Evolutionary conservation across 352 stramenopile genomes (phyloP).

Genomic region (Elongisporangium undulatum): DNA sequence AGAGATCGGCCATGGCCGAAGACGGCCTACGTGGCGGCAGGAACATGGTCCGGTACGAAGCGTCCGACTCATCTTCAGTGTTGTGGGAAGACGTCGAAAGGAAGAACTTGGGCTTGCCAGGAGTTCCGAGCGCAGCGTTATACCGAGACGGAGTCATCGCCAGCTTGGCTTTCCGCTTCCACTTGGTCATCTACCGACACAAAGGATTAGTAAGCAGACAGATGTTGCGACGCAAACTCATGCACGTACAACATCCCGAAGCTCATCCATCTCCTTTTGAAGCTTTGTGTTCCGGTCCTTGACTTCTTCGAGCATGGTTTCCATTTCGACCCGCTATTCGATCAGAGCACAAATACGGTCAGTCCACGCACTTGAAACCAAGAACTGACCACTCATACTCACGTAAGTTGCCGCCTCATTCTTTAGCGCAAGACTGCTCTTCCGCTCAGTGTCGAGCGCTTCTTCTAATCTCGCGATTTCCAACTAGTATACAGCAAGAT

Average conservation of each 20-base stretch:
- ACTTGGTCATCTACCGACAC: conserved; percentile 27
- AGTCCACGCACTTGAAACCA: neutral
- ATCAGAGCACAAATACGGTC: neutral
- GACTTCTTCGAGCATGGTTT: conserved; percentile 40
- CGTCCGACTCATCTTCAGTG: conserved; percentile 57
- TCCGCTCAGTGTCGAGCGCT: neutral
- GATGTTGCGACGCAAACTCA: neutral
- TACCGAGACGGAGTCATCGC: conserved; percentile 27
- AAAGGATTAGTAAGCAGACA: conserved; percentile 4
- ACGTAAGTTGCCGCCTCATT: neutral
- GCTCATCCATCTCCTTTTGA: conserved; percentile 57
- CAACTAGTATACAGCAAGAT: conserved; percentile 8
- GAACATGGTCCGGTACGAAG: conserved; percentile 46
- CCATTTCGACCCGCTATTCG: conserved; percentile 17
- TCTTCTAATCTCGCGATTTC: neutral
- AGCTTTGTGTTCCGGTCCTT: conserved; percentile 54
- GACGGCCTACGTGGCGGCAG: conserved; percentile 38
- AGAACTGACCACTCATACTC: neutral
- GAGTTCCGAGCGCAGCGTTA: conserved; percentile 17
- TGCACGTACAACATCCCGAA: conserved; percentile 43
- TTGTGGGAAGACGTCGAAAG: conserved; percentile 52
- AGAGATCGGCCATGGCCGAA: conserved; percentile 72
- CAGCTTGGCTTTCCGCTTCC: conserved; percentile 72
- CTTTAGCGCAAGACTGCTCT: neutral
- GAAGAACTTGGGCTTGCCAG: conserved; percentile 29